Evolutionary conservation across 805 yeast genomes (phyloP), one percentile per base, ranked within the genome.

Genomic region (Dipodascus albidus): DNA sequence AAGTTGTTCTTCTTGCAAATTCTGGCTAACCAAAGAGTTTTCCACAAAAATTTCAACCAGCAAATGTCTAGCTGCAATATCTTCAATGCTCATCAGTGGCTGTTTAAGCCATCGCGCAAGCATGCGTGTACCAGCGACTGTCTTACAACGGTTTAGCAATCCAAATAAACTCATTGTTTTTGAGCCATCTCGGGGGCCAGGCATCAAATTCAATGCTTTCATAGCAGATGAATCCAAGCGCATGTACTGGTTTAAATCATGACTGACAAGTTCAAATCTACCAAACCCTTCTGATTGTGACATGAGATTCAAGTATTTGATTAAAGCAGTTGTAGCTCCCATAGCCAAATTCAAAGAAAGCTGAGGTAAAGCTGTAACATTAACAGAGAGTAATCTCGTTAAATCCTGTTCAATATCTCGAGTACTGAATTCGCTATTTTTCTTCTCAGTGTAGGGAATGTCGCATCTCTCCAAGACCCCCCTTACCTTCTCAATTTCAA

Each of bases 31-130:
- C 6, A 42, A 20, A 3, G 87, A 69, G 60, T 89, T 86, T 31
- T 83, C 78, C n/a, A 86, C 73, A 58, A 93, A 69, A 55, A 78
- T 75, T 23, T 80, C 84, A n/a, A 91, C 96, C 50, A 93, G 70
- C 4, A 71, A 66, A 58, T 87, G 96, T 51, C 99, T 76, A 48
- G 80, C 74, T 42, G 70, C 66, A 42, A 93, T 89, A 51, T 74
- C 80, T 0, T 60, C 63, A 9, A 76, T 63, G 58, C 81, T 80
- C 52, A 95, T 82, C 50, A 93, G 74, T 0, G 99, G 99, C 68
- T 93, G 99, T 64, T 91, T 93, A 56, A 93, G 74, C 99, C 99
- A 93, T 63, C 88, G 96, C 15, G 93, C 82, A 23, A 93, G 75
- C 51, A 90, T 69, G 58, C 98, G 76, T 1, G 91, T 73, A 4